These are phyloP conservation scores for Mortierella sp. DNA, from an alignment of 371 early-diverging fungal species.

Conservation along the genomic window DNA sequence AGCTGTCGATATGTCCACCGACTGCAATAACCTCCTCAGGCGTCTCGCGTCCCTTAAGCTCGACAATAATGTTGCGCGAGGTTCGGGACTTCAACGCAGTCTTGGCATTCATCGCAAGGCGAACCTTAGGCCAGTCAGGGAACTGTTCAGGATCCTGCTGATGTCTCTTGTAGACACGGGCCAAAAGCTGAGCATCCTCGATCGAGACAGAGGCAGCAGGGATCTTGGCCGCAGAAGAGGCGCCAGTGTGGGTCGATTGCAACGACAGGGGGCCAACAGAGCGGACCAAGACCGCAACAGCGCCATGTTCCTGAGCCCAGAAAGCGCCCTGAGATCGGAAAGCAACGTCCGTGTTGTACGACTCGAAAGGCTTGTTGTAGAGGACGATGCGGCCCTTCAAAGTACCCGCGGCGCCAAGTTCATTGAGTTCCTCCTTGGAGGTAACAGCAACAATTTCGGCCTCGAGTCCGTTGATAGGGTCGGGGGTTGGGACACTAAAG, in stretches of 20 bases:
- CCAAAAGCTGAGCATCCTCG: conserved; percentile 67
- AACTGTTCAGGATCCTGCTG: conserved; percentile 25
- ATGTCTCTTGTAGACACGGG: conserved; percentile 59
- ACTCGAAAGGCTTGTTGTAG: conserved; percentile 60
- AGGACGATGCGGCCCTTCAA: conserved; percentile 66
- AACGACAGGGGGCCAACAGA: conserved; percentile 63
- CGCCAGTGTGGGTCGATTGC: conserved; percentile 65
- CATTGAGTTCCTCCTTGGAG: conserved; percentile 61
- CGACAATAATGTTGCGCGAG: conserved; percentile 66
- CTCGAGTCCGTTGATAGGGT: conserved; percentile 59
- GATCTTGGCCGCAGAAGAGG: conserved; percentile 58
- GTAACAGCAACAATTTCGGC: conserved; percentile 64
- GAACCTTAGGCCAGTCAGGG: conserved; percentile 60
- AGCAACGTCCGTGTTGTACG: conserved; percentile 51
- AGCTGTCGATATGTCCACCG: conserved; percentile 73
- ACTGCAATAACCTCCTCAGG: conserved; percentile 67
- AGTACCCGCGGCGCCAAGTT: conserved; percentile 41
- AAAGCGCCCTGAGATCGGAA: conserved; percentile 59
- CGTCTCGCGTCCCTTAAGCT: conserved; percentile 63
- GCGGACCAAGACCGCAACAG: conserved; percentile 66
- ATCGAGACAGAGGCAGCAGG: conserved; percentile 67
- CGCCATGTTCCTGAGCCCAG: conserved; percentile 67
- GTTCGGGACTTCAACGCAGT: conserved; percentile 47
- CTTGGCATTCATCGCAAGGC: conserved; percentile 60
- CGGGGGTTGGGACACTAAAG: conserved; percentile 60